These are phyloP conservation scores for Tuber borchii DNA, from an alignment of 495 filamentous ascomycete genomes.

Conservation along the genomic window DNA sequence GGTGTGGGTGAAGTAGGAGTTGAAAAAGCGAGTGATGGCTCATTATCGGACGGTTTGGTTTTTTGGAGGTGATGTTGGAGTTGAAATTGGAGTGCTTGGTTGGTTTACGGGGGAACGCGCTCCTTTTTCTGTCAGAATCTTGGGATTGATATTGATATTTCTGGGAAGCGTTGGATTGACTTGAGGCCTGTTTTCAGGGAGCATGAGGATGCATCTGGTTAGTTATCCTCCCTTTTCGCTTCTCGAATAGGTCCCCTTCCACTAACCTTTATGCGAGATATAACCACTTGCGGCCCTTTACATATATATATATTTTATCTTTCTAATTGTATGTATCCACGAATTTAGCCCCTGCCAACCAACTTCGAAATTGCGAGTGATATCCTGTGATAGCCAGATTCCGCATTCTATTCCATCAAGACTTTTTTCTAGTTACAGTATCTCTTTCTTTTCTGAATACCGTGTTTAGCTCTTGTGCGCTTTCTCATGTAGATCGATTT, in stretches of 20 bases:
- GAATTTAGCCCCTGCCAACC: background rate
- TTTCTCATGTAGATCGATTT: too few relatives aligned
- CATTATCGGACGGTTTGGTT: background rate
- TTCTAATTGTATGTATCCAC: background rate
- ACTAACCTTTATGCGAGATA: background rate
- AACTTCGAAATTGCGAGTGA: background rate
- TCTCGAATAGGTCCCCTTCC: too few relatives aligned
- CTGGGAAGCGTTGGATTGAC: too few relatives aligned
- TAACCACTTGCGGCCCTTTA: background rate
- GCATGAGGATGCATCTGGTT: background rate
- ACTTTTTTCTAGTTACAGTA: too few relatives aligned
- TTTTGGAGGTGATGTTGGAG: too few relatives aligned
- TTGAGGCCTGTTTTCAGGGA: background rate
- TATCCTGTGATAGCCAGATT: background rate
- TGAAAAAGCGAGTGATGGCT: background rate
- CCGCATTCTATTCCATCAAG: too few relatives aligned
- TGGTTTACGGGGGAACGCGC: too few relatives aligned
- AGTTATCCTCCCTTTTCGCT: background rate
- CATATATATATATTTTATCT: background rate
- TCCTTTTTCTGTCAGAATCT: background rate
- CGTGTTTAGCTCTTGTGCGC: too few relatives aligned
- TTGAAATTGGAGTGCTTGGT: too few relatives aligned
- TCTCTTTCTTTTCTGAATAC: too few relatives aligned
- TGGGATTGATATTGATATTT: background rate
- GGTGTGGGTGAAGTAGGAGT: background rate